Evolutionary conservation across 306 rosid species (phyloP), one percentile per base, ranked within the genome.

Genomic region (Quillaja saponaria): DNA sequence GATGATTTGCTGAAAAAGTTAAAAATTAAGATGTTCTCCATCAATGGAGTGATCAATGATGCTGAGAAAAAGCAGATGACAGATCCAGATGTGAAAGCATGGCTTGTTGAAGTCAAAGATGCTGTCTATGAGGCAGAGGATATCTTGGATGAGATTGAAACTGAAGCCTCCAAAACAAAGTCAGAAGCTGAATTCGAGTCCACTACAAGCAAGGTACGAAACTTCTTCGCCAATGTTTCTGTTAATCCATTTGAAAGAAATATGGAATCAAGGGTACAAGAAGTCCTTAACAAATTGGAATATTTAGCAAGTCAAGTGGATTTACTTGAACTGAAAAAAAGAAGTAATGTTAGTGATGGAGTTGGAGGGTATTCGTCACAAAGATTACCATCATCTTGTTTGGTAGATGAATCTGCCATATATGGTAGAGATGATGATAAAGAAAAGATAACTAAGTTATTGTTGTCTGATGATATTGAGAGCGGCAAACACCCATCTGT

Each of bases 41-140:
- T 76, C n/a, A 64, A 72, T 8, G 51, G 48, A 16, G 44, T 71
- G 73, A 58, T 71, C 34, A 40, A 33, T 19, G 62, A 76, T 33
- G 81, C 81, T 0, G 77, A 71, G 69, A 72, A 71, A 59, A 76
- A 76, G 69, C 77, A 76, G 55, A 64, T 76, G 33, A 18, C 53
- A 41, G 46, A 62, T 39, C 40, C 31, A 25, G 4, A 25, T 25
- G 31, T 25, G 31, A 25, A 25, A 25, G 31, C 31, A 25, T 25
- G 31, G 69, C 40, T 64, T 7, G 37, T 13, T 8, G 71, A 66
- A 17, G 54, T 66, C 38, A 53, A 45, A 31, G 62, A 40, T 0
- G 54, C 61, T 33, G 25, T 31, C 16, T 54, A 14, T 44, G 31
- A 20, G 16, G 70, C 25, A 0, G 62, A 66, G 28, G 63, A 66